Percentiles rank a stretch among this genome's conserved stretches.
Evolutionary conservation across 2,329 filamentous ascomycete species (phyloP).

Genomic region (Dichotomopilus funicola): DNA sequence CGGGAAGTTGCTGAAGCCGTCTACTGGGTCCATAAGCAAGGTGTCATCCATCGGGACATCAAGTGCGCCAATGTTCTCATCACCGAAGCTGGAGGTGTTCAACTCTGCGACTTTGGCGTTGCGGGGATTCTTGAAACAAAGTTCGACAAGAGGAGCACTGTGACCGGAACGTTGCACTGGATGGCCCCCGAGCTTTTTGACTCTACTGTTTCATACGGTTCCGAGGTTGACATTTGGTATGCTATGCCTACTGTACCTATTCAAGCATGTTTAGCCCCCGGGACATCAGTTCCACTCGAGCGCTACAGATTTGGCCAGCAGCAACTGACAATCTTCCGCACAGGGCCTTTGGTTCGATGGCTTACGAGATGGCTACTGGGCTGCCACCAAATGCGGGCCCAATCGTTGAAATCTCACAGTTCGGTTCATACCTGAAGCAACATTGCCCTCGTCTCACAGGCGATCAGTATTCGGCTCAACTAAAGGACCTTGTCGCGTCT

Average conservation of each 20-base stretch:
- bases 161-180: conserved; percentile 79
- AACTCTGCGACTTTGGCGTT: conserved; percentile 80
- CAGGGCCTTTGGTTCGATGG: conserved; percentile 69
- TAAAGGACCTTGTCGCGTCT: conserved; percentile 66
- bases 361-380: conserved; percentile 75
- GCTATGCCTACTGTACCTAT: not conserved
- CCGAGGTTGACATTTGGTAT: conserved; percentile 68
- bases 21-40: conserved; percentile 60
- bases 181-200: conserved; percentile 78
- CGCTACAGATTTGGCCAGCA: not conserved
- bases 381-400: conserved; percentile 62
- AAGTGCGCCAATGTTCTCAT: conserved; percentile 76
- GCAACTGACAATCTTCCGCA: not conserved
- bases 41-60: conserved; percentile 65
- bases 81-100: conserved; percentile 67
- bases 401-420: conserved; percentile 44
- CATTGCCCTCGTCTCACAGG: conserved; percentile 64
- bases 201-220: conserved; percentile 57
- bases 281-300: not conserved
- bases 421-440: conserved; percentile 52
- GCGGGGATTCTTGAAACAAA: conserved; percentile 71
- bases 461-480: conserved; percentile 56
- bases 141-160: conserved; percentile 69
- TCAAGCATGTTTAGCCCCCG: not conserved
- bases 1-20: conserved; percentile 61